Percentiles rank a stretch among this genome's conserved stretches.
Conservation (phyloP, 139 green algal genomes). For the Chlamydomonas sp. region DNA sequence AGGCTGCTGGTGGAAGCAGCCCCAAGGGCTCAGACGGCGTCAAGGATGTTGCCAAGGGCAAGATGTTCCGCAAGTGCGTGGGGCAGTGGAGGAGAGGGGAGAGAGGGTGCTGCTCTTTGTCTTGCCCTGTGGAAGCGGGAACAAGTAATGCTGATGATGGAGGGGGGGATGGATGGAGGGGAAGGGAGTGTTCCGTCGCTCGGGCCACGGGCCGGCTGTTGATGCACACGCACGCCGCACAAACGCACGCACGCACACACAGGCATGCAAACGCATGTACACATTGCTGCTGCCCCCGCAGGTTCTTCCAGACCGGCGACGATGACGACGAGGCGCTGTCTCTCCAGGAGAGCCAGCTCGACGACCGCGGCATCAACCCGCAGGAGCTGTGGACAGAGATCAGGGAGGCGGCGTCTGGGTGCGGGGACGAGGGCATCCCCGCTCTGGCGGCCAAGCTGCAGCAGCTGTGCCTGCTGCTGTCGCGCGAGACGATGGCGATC, state of each 20-base stretch:
- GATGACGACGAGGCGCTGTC: conserved; percentile 16
- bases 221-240: too few relatives aligned
- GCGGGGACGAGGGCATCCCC: conserved; percentile 11
- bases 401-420: conserved; percentile 3
- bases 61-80: conserved; percentile 26
- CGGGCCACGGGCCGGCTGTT: too few relatives aligned
- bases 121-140: too few relatives aligned
- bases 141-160: too few relatives aligned
- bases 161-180: conserved; percentile 20
- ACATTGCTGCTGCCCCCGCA: too few relatives aligned
- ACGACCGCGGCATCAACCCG: conserved; percentile 16
- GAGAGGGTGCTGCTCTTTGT: too few relatives aligned
- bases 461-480: conserved; percentile 25
- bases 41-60: conserved; percentile 27
- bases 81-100: too few relatives aligned
- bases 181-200: too few relatives aligned
- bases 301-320: conserved; percentile 50
- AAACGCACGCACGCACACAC: too few relatives aligned
- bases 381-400: conserved; percentile 32
- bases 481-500: conserved; percentile 17
- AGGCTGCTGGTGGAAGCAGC: too few relatives aligned
- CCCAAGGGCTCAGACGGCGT: not conserved
- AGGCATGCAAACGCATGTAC: too few relatives aligned
- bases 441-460: conserved; percentile 20
- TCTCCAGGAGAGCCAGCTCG: conserved; percentile 20